Evolutionary conservation across 331 rosid species (phyloP).

Genomic region (Rosa hybrid): DNA sequence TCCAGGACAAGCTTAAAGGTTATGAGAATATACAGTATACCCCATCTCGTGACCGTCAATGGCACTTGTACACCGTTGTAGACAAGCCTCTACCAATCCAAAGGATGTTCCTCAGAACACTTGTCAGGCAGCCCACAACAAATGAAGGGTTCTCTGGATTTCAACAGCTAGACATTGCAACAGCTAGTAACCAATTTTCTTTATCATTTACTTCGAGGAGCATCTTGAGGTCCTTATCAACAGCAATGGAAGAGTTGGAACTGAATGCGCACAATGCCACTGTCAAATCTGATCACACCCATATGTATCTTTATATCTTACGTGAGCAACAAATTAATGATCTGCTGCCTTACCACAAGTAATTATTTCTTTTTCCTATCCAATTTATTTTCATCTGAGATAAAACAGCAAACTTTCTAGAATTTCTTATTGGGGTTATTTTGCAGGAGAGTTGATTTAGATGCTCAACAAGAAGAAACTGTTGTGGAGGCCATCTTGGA

Average conservation of each 20-base stretch:
- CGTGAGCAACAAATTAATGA: slow-evolving; percentile 80
- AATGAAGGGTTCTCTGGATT: slow-evolving; percentile 74
- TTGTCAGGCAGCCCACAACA: slow-evolving; percentile 84
- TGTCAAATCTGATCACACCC: slow-evolving; percentile 84
- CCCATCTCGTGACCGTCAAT: slow-evolving; percentile 97
- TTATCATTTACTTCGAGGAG: slow-evolving; percentile 87
- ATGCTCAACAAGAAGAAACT: slow-evolving; percentile 64
- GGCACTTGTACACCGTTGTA: slow-evolving; percentile 90
- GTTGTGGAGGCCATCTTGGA: slow-evolving; percentile 64
- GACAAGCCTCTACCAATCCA: slow-evolving; percentile 75
- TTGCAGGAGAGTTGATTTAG: slow-evolving; percentile 65
- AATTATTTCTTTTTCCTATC: slow-evolving; percentile 34
- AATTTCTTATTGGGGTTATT: slow-evolving; percentile 40
- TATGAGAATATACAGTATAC: slow-evolving; percentile 78
- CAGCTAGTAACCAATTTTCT: slow-evolving; percentile 46
- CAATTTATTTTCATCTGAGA: slow-evolving; percentile 15
- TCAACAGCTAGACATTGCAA: slow-evolving; percentile 56
- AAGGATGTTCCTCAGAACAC: slow-evolving; percentile 98
- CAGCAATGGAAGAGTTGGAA: slow-evolving; percentile 99
- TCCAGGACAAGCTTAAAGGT: slow-evolving; percentile 92
- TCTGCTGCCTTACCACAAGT: slow-evolving; percentile 82
- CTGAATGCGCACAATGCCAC: slow-evolving; percentile 86
- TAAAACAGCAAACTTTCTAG: slow-evolving; percentile 22
- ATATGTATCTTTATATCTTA: slow-evolving; percentile 92
- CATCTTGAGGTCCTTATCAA: slow-evolving; percentile 82